phyloP scores from a whole-genome alignment of 2,329 filamentous ascomycete genomes.

The Cladosporium velox region DNA sequence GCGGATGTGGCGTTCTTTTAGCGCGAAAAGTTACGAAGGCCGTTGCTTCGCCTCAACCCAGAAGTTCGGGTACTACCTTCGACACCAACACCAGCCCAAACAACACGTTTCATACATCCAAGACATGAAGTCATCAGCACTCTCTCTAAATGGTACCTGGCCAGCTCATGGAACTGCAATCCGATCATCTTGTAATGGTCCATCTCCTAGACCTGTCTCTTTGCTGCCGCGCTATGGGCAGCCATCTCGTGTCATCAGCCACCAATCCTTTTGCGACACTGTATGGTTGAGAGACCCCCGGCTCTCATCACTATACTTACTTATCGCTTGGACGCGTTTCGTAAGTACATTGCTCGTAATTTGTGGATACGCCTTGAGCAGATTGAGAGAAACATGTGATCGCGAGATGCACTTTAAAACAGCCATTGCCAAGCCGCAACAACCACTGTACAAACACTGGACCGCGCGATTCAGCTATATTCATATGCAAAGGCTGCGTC shows the following conservation, averaged over 20 bases:
- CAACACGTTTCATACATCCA: not conserved
- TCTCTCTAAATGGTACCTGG: not conserved
- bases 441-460: not conserved
- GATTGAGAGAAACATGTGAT: not conserved
- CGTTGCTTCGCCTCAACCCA: not conserved
- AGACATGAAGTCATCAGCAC: not conserved
- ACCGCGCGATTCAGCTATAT: not conserved
- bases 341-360: not conserved
- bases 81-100: not conserved
- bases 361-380: not conserved
- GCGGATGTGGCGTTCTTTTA: slow-evolving; percentile 3
- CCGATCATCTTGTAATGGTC: not conserved
- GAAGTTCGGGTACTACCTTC: not conserved
- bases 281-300: not conserved
- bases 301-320: not conserved
- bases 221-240: not conserved
- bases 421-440: not conserved
- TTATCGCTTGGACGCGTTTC: not conserved
- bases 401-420: not conserved
- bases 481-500: not conserved
- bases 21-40: not conserved
- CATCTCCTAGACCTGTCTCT: not conserved
- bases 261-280: not conserved
- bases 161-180: not conserved
- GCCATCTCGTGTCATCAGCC: not conserved